Evolutionary conservation across 2,329 filamentous ascomycete species (phyloP), one percentile per base, ranked within the genome.

Genomic region (Aureobasidium sp.): DNA sequence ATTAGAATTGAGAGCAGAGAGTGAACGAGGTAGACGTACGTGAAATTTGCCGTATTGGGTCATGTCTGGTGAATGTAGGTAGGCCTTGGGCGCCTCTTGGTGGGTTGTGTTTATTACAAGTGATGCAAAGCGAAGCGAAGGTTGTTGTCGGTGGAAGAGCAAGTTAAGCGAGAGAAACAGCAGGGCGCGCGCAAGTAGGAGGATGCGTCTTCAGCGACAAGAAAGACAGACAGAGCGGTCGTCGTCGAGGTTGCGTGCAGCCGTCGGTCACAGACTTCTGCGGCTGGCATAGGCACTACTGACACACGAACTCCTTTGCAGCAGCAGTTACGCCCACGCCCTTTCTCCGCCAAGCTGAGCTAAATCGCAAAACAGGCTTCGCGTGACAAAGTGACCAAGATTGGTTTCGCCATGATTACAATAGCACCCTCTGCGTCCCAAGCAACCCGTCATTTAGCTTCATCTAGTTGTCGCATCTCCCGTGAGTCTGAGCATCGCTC

Each of bases 31-130:
- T 27, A 20, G 20, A 23, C 66, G 41, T 66, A 66, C 66, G 64
- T 71, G 65, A 67, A 72, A 74, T 52, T 70, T 70, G 51, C 72
- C 72, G 65, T 74, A 74, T 46, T 65, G 68, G 32, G 70, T 70
- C 55, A 63, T 63, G 62, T n/a, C 47, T 47, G 41, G 32, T 37
- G 55, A 3, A n/a, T 5, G 6, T 5, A 57, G 2, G 6, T 5
- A 57, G 12, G 29, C 26, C 39, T 57, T 46, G 53, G 41, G 41
- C 27, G 41, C 29, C 32, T 47, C 32, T 42, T 27, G 42, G 42
- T 13, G 13, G 55, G 20, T 26, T 23, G 42, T 37, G 27, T 36
- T 37, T 37, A 39, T 58, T 58, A 47, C 23, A 13, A 15, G 39
- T 29, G 36, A 12, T 42, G 27, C 5, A 47, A 20, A 20, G 20